These are phyloP conservation scores for Lentinula raphanica DNA, from an alignment of 768 basidiomycete genomes.

Conservation along the genomic window DNA sequence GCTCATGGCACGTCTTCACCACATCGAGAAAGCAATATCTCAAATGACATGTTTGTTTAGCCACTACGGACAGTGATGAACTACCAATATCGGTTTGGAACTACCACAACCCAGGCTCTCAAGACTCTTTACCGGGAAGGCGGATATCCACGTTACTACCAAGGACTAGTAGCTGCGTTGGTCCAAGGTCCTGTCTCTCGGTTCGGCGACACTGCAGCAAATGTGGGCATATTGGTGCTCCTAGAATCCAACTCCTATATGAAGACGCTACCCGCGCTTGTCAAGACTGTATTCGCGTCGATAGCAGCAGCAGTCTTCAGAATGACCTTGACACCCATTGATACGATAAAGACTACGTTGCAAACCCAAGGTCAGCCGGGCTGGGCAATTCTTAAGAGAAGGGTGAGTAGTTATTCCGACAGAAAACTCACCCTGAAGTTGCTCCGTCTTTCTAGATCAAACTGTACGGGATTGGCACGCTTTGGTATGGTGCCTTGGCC, in stretches of 20 bases:
- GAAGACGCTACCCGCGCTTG: slow-evolving; percentile 49
- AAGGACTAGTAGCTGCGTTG: slow-evolving; percentile 80
- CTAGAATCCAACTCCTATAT: slow-evolving; percentile 73
- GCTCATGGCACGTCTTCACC: slow-evolving; percentile 55
- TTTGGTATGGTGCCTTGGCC: slow-evolving; percentile 91
- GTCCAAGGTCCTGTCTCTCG: slow-evolving; percentile 80
- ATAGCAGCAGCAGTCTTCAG: slow-evolving; percentile 79
- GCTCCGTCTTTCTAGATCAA: slow-evolving; percentile 42
- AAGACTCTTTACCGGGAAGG: slow-evolving; percentile 71
- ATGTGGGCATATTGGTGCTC: slow-evolving; percentile 85
- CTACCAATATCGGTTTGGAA: slow-evolving; percentile 91
- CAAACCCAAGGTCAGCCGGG: slow-evolving; percentile 84
- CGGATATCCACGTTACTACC: slow-evolving; percentile 81
- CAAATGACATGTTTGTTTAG: slow-evolving; percentile 26
- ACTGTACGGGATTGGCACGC: slow-evolving; percentile 65
- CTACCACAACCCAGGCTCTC: slow-evolving; percentile 59
- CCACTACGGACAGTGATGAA: slow-evolving; percentile 98
- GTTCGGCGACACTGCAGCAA: slow-evolving; percentile 95
- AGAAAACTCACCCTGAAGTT: not conserved
- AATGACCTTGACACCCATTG: slow-evolving; percentile 89
- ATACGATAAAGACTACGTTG: slow-evolving; percentile 92
- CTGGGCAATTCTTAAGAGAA: slow-evolving; percentile 53
- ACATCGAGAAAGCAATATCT: not conserved
- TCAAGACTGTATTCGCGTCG: slow-evolving; percentile 79
- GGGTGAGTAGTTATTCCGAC: slow-evolving; percentile 38